Conservation (phyloP, 2,329 filamentous ascomycete species). For the Aureobasidium zeae region DNA sequence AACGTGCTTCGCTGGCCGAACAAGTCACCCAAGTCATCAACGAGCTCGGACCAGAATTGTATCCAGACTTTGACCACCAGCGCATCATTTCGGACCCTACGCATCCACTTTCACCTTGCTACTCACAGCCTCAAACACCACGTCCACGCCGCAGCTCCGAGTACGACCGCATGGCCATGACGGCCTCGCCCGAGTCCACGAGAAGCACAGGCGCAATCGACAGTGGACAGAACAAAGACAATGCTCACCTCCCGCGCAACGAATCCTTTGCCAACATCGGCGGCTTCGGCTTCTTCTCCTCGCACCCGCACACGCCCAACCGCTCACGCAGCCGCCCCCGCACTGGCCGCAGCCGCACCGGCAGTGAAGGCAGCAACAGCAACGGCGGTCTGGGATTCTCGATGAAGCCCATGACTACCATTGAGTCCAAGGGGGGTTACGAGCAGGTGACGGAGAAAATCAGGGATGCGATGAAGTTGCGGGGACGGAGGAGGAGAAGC, state of each 20-base stretch:
- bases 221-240: slow-evolving; percentile 32
- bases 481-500: slow-evolving; percentile 54
- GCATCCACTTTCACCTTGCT: slow-evolving; percentile 23
- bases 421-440: slow-evolving; percentile 60
- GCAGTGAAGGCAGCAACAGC: slow-evolving; percentile 46
- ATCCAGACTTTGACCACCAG: slow-evolving; percentile 82
- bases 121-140: slow-evolving; percentile 23
- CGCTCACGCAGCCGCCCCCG: slow-evolving; percentile 61
- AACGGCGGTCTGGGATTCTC: slow-evolving; percentile 46
- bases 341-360: slow-evolving; percentile 57
- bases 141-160: slow-evolving; percentile 17
- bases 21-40: slow-evolving; percentile 91
- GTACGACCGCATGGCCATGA: slow-evolving; percentile 18
- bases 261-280: slow-evolving; percentile 91
- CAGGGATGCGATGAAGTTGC: slow-evolving; percentile 70
- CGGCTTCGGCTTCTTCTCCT: slow-evolving; percentile 81
- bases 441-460: slow-evolving; percentile 80
- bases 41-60: slow-evolving; percentile 88
- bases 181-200: slow-evolving; percentile 13
- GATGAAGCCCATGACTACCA: slow-evolving; percentile 58
- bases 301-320: slow-evolving; percentile 71
- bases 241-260: slow-evolving; percentile 64
- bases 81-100: slow-evolving; percentile 55
- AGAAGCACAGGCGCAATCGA: slow-evolving; percentile 24
- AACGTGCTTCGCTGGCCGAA: slow-evolving; percentile 63